These are phyloP conservation scores for Argentina anserina DNA, from an alignment of 306 rosid genomes.

Conservation along the genomic window DNA sequence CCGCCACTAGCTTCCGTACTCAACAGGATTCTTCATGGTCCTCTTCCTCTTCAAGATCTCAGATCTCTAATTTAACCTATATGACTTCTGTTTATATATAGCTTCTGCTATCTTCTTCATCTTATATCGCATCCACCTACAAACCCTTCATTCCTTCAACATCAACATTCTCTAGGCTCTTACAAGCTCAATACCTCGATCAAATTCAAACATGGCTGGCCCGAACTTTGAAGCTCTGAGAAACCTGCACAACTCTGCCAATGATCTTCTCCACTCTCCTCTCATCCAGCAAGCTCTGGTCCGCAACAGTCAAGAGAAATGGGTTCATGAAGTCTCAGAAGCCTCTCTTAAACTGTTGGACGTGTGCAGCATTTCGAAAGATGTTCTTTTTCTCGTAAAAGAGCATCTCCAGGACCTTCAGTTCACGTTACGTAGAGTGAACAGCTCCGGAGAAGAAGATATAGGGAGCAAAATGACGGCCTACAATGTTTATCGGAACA, in stretches of 20 bases:
- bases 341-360: constrained; percentile 56
- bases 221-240: constrained; percentile 52
- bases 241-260: constrained; percentile 51
- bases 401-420: constrained; percentile 58
- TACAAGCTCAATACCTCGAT: neutral
- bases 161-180: neutral
- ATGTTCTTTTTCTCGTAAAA: constrained; percentile 46
- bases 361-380: constrained; percentile 52
- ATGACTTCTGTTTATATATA: neutral
- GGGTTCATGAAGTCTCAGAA: constrained; percentile 49
- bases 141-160: neutral
- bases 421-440: constrained; percentile 37
- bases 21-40: constrained; percentile 32
- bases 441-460: constrained; percentile 25
- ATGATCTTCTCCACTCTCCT: constrained; percentile 49
- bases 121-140: neutral
- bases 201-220: constrained; percentile 27
- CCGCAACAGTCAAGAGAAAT: constrained; percentile 38
- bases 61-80: constrained; percentile 19
- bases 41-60: constrained; percentile 28
- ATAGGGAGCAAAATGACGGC: constrained; percentile 31
- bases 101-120: neutral
- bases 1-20: constrained; percentile 33
- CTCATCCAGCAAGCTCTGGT: constrained; percentile 37
- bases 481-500: constrained; percentile 44